phyloP scores from a whole-genome alignment of 306 rosid genomes.

The Dryas drummondii region DNA sequence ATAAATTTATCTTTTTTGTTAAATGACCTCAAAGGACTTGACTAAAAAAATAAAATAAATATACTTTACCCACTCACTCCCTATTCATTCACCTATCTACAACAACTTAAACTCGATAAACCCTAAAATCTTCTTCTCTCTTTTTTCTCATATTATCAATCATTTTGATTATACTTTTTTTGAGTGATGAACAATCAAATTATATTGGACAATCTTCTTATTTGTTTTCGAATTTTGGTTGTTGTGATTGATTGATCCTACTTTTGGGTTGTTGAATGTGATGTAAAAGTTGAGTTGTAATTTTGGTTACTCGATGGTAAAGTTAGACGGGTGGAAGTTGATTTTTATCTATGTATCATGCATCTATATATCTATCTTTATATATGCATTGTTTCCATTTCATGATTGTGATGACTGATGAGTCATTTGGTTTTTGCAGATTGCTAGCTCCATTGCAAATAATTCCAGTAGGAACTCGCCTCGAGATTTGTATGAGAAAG shows the following conservation, averaged over 20 bases:
- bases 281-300: neutral
- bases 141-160: too few relatives aligned
- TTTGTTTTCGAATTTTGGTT: too few relatives aligned
- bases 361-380: neutral
- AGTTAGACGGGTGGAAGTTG: neutral
- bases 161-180: too few relatives aligned
- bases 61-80: too few relatives aligned
- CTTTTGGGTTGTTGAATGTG: neutral
- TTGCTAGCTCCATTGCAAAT: constrained; percentile 84
- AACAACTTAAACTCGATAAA: too few relatives aligned
- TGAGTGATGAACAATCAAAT: too few relatives aligned
- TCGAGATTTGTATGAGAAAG: constrained; percentile 83
- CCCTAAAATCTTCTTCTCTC: too few relatives aligned
- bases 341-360: neutral
- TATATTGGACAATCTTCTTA: too few relatives aligned
- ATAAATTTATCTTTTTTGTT: too few relatives aligned
- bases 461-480: constrained; percentile 89
- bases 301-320: neutral
- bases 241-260: neutral
- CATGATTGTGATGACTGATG: neutral
- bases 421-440: constrained; percentile 49
- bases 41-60: too few relatives aligned
- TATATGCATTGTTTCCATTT: neutral
- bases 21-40: too few relatives aligned
- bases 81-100: too few relatives aligned